Conservation (phyloP, 2,329 filamentous ascomycete genomes). For the Stemphylium lycopersici region DNA sequence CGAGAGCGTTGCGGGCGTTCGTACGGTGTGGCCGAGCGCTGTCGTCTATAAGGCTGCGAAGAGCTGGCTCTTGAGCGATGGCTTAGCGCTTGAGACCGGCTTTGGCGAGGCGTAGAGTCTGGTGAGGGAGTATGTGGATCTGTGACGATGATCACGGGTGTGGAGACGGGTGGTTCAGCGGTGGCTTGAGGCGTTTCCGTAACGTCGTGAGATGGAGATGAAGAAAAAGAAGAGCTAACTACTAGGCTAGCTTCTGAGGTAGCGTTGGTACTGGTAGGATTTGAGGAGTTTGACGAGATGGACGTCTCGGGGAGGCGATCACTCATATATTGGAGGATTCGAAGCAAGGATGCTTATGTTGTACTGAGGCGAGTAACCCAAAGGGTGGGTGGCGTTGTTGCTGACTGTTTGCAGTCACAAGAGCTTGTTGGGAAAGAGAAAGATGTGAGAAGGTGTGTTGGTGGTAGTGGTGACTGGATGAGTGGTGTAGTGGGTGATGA, state of each 20-base stretch:
- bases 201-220: constrained; percentile 7
- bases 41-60: constrained; percentile 17
- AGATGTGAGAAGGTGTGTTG: constrained; percentile 3
- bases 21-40: constrained; percentile 21
- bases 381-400: constrained; percentile 7
- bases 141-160: constrained; percentile 29
- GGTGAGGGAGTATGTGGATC: constrained; percentile 13
- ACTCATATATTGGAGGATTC: constrained; percentile 29
- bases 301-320: constrained; percentile 21
- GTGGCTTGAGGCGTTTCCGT: constrained; percentile 31
- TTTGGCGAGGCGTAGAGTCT: constrained; percentile 16
- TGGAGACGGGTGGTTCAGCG: constrained; percentile 22
- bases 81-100: constrained; percentile 17
- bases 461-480: constrained; percentile 8
- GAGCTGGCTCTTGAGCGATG: constrained; percentile 11
- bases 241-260: constrained; percentile 16
- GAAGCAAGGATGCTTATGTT: constrained; percentile 6
- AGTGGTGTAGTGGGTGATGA: constrained; percentile 17
- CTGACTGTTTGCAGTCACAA: constrained; percentile 2
- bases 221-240: constrained; percentile 7
- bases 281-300: constrained; percentile 34
- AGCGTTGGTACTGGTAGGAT: constrained; percentile 12
- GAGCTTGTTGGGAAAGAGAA: neutral
- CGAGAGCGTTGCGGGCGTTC: constrained; percentile 18
- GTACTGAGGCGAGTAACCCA: neutral